A percentile compares a stretch with the other conserved stretches of the same genome.
Conservation (phyloP, 495 filamentous ascomycete species). For the Podospora comata region DNA sequence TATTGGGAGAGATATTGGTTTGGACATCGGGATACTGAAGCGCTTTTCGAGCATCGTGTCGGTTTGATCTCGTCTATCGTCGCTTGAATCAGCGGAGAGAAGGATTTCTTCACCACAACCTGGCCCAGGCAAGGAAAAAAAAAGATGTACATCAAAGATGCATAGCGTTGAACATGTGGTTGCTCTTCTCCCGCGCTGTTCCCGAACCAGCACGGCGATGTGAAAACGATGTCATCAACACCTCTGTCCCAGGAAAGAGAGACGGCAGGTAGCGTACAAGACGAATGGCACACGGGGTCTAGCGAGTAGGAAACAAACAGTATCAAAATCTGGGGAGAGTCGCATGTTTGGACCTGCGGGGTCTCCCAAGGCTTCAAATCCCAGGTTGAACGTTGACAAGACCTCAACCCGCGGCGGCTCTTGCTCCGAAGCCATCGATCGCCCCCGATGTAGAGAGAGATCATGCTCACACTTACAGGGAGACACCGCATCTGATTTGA, state of each 20-base stretch:
- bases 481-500: background rate
- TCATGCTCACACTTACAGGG: background rate
- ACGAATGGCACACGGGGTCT: background rate
- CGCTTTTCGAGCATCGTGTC: conserved; percentile 6
- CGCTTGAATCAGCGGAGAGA: background rate
- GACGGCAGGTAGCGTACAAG: background rate
- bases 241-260: background rate
- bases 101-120: background rate
- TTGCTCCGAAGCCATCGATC: background rate
- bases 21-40: conserved; percentile 1
- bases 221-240: conserved; percentile 7
- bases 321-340: background rate
- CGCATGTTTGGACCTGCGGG: background rate
- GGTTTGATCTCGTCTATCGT: background rate
- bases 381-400: background rate
- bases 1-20: background rate
- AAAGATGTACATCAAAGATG: background rate
- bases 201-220: background rate
- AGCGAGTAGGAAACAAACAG: background rate
- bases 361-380: background rate
- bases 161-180: background rate
- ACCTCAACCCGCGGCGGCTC: background rate
- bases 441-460: background rate
- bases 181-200: background rate
- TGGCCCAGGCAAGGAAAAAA: background rate